Conservation (phyloP, 139 green algal genomes). For the Chlamydomonas sp. region DNA sequence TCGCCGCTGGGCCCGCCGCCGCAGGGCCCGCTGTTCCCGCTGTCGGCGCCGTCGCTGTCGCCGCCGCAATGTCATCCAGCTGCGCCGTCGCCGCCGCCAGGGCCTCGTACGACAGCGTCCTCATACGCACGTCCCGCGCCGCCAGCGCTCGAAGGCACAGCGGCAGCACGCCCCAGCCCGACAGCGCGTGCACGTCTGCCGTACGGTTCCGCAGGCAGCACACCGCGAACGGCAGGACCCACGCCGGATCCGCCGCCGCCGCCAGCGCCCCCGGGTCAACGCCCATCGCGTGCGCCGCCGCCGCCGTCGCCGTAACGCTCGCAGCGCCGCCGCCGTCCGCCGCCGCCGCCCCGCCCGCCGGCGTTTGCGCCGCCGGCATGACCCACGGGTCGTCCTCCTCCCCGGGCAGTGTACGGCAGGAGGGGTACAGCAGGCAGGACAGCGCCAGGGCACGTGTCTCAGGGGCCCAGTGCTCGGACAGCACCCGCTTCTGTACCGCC, state of each 20-base stretch:
- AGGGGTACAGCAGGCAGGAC: conserved; percentile 2
- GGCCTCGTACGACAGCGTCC: conserved; percentile 26
- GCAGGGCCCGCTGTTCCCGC: neutral
- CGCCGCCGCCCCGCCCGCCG: conserved; percentile 27
- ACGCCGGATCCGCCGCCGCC: conserved; percentile 60
- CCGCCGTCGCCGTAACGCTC: neutral
- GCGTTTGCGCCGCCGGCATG: neutral
- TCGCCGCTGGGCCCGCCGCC: neutral
- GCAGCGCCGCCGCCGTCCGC: neutral
- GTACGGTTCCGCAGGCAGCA: conserved; percentile 39
- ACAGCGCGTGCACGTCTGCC: conserved; percentile 42
- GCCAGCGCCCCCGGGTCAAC: neutral
- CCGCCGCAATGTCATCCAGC: conserved; percentile 3
- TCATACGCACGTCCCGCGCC: conserved; percentile 39
- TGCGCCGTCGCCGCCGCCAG: conserved; percentile 21
- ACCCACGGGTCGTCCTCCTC: conserved; percentile 36
- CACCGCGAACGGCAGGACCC: conserved; percentile 61
- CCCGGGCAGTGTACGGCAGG: neutral
- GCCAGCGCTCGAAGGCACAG: conserved; percentile 64
- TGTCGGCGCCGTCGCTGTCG: neutral
- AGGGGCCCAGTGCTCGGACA: neutral
- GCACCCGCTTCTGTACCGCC: neutral
- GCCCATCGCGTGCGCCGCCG: too few relatives aligned
- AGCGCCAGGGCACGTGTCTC: conserved; percentile 8
- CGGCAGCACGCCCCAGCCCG: conserved; percentile 56